Evolutionary conservation across 495 filamentous ascomycete species (phyloP).

Genomic region (Barbatosphaeria neglecta): DNA sequence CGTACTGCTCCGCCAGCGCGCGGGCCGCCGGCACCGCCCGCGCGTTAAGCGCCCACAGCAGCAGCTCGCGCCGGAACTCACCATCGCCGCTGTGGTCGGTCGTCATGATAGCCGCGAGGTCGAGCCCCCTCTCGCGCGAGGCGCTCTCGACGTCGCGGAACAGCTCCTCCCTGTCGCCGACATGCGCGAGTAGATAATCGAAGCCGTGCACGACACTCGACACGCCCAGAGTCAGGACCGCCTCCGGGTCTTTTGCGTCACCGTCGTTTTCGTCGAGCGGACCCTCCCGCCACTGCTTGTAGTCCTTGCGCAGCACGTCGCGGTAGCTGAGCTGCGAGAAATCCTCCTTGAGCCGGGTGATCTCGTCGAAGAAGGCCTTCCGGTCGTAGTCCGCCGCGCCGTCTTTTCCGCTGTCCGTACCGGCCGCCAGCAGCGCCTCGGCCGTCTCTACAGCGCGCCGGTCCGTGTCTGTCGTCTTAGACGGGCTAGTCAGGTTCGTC

Average conservation of each 20-base stretch:
- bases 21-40: conserved; percentile 32
- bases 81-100: conserved; percentile 43
- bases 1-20: conserved; percentile 39
- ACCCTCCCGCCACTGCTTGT: conserved; percentile 73
- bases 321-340: conserved; percentile 52
- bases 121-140: conserved; percentile 44
- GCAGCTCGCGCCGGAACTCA: conserved; percentile 58
- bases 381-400: conserved; percentile 37
- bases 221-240: conserved; percentile 56
- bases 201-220: conserved; percentile 61
- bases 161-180: conserved; percentile 22
- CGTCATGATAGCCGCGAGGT: conserved; percentile 70
- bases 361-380: conserved; percentile 46
- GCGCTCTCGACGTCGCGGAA: conserved; percentile 33
- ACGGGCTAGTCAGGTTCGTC: conserved; percentile 50
- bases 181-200: conserved; percentile 48
- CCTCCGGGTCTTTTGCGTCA: too few species aligned
- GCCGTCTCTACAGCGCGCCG: conserved; percentile 51
- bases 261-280: too few species aligned
- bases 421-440: conserved; percentile 25
- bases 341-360: conserved; percentile 59
- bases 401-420: neutral
- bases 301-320: conserved; percentile 81
- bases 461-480: conserved; percentile 68
- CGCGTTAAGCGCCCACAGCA: conserved; percentile 50